phyloP scores from a whole-genome alignment of 139 green algal species.

The Eudorina sp. region DNA sequence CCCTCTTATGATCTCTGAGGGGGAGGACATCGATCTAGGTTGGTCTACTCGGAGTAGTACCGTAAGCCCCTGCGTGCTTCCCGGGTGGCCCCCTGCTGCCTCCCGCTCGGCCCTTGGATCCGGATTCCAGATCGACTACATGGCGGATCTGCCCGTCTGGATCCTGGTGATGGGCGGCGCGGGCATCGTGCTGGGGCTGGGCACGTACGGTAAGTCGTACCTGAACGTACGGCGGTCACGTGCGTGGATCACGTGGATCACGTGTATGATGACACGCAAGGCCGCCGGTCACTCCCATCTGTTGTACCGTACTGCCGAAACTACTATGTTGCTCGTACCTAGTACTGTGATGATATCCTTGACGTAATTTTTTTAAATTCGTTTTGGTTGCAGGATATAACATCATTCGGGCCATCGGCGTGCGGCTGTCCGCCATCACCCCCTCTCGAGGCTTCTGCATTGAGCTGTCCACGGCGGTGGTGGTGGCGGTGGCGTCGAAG shows the following conservation, averaged over 20 bases:
- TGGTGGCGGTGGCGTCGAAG: slow-evolving; percentile 65
- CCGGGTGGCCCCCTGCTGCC: too few relatives aligned
- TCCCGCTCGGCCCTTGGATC: background rate
- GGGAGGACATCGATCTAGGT: too few relatives aligned
- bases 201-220: slow-evolving; percentile 67
- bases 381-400: slow-evolving; percentile 69
- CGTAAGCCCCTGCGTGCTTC: too few relatives aligned
- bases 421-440: slow-evolving; percentile 61
- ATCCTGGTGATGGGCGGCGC: slow-evolving; percentile 81
- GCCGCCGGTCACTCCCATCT: too few relatives aligned
- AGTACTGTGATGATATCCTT: too few relatives aligned
- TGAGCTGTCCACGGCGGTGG: slow-evolving; percentile 70
- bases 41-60: too few relatives aligned
- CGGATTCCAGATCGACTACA: slow-evolving; percentile 25
- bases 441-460: slow-evolving; percentile 77
- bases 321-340: too few relatives aligned
- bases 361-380: background rate
- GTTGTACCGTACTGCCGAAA: too few relatives aligned
- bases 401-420: slow-evolving; percentile 64
- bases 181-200: slow-evolving; percentile 86
- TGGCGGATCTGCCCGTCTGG: slow-evolving; percentile 74
- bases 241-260: too few relatives aligned
- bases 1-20: too few relatives aligned
- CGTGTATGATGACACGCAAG: too few relatives aligned
- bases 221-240: too few relatives aligned